These are phyloP conservation scores for Ascochyta koolunga DNA, from an alignment of 2,329 filamentous ascomycete species.

Conservation along the genomic window DNA sequence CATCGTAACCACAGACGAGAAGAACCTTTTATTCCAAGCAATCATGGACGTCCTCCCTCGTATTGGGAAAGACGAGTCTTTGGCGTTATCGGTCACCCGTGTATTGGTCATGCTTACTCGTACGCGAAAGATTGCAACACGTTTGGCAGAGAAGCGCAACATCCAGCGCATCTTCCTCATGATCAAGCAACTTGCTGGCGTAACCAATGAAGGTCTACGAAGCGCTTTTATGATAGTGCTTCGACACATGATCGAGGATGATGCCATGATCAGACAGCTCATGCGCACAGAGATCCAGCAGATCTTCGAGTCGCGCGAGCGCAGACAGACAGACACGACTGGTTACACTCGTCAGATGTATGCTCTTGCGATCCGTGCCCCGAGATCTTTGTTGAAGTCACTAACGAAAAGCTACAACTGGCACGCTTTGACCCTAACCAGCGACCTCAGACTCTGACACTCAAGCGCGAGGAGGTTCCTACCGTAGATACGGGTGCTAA, in stretches of 20 bases:
- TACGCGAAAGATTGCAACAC: slow-evolving; percentile 73
- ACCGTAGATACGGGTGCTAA: slow-evolving; percentile 16
- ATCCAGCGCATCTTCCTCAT: slow-evolving; percentile 91
- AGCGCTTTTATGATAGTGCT: slow-evolving; percentile 82
- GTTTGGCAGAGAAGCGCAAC: slow-evolving; percentile 85
- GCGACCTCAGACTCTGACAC: slow-evolving; percentile 58
- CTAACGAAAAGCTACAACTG: slow-evolving; percentile 82
- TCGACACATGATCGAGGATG: slow-evolving; percentile 92
- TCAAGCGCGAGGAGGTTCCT: slow-evolving; percentile 57
- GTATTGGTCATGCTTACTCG: slow-evolving; percentile 89
- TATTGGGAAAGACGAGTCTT: slow-evolving; percentile 82
- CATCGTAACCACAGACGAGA: slow-evolving; percentile 68
- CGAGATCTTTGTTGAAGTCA: slow-evolving; percentile 85
- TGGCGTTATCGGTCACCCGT: slow-evolving; percentile 82
- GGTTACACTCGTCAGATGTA: slow-evolving; percentile 78
- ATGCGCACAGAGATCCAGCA: slow-evolving; percentile 87
- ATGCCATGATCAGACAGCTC: slow-evolving; percentile 85
- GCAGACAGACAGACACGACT: slow-evolving; percentile 67
- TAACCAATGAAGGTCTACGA: slow-evolving; percentile 76
- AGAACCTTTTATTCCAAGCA: slow-evolving; percentile 72
- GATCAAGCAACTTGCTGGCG: slow-evolving; percentile 86
- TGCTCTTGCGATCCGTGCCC: slow-evolving; percentile 78
- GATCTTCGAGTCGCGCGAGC: slow-evolving; percentile 67
- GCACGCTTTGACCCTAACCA: slow-evolving; percentile 64
- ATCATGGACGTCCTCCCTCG: slow-evolving; percentile 85